Conservation (phyloP, 768 basidiomycete species). For the Rhizopogon rudus region DNA sequence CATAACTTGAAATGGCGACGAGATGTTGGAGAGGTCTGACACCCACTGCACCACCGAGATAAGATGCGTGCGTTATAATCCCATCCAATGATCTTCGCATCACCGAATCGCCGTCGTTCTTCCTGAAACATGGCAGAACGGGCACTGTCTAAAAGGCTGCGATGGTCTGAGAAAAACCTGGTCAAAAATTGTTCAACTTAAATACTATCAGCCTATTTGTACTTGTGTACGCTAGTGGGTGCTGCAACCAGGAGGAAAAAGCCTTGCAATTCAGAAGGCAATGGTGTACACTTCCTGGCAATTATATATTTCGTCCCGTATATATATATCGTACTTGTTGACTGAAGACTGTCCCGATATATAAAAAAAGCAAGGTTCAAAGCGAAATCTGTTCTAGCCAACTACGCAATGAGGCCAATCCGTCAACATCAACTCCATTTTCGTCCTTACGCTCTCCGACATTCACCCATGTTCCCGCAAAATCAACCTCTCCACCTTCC, state of each 20-base stretch:
- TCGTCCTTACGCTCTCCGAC: conserved; percentile 28
- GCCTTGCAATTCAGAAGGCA: no score
- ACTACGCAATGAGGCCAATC: conserved; percentile 38
- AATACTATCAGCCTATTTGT: conserved; percentile 22
- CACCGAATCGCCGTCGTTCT: conserved; percentile 63
- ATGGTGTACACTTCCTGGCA: neutral
- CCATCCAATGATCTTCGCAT: conserved; percentile 57
- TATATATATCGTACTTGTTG: no score
- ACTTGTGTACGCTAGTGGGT: conserved; percentile 13
- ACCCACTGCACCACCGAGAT: conserved; percentile 46
- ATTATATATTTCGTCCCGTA: neutral
- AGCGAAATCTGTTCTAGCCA: conserved; percentile 45
- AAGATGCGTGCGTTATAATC: conserved; percentile 54
- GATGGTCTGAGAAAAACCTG: conserved; percentile 20
- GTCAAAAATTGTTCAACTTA: neutral
- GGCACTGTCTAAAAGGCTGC: conserved; percentile 76
- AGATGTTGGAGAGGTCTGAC: conserved; percentile 65
- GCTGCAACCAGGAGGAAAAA: no score
- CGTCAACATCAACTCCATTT: conserved; percentile 31
- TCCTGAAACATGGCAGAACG: conserved; percentile 39
- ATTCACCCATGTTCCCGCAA: conserved; percentile 53
- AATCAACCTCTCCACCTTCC: conserved; percentile 79
- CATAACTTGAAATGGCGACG: neutral
- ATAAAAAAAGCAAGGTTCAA: conserved; percentile 8
- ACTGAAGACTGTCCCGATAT: no score